Evolutionary conservation across 2,329 filamentous ascomycete species (phyloP).

Genomic region (Zymoseptoria tritici): DNA sequence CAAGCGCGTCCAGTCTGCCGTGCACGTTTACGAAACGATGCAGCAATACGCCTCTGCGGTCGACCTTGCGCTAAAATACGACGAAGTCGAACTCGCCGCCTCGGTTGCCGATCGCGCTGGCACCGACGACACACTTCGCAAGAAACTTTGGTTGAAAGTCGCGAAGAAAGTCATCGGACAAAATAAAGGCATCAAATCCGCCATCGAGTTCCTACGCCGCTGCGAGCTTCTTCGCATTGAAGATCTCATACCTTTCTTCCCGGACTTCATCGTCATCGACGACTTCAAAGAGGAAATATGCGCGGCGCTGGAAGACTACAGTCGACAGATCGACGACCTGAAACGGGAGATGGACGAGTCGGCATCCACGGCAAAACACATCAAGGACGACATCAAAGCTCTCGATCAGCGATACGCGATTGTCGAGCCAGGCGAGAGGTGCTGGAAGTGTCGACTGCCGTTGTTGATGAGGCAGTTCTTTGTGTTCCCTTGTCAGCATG

Average conservation of each 20-base stretch:
- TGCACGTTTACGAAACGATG: constrained; percentile 97
- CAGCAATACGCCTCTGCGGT: constrained; percentile 89
- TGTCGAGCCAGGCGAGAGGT: constrained; percentile 91
- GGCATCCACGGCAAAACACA: constrained; percentile 78
- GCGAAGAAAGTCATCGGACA: constrained; percentile 89
- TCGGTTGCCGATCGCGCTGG: constrained; percentile 81
- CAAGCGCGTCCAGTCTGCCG: constrained; percentile 84
- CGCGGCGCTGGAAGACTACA: constrained; percentile 85
- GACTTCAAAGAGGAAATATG: constrained; percentile 99
- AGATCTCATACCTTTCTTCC: constrained; percentile 96
- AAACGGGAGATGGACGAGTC: constrained; percentile 95
- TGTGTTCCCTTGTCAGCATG: constrained; percentile 96
- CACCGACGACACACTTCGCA: constrained; percentile 66
- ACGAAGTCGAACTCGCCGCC: constrained; percentile 82
- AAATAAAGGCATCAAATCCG: constrained; percentile 72
- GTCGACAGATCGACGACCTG: constrained; percentile 76
- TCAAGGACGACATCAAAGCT: constrained; percentile 78
- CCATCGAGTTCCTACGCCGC: constrained; percentile 85
- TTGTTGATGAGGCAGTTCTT: constrained; percentile 90
- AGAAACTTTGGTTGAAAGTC: constrained; percentile 91
- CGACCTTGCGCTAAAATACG: constrained; percentile 80
- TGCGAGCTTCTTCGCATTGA: constrained; percentile 92
- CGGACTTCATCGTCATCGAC: constrained; percentile 96
- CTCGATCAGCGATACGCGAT: constrained; percentile 89
- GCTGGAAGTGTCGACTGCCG: constrained; percentile 79